Base-by-base conservation (phyloP, 306 rosid genomes). In the Cucumis hystrix region DNA sequence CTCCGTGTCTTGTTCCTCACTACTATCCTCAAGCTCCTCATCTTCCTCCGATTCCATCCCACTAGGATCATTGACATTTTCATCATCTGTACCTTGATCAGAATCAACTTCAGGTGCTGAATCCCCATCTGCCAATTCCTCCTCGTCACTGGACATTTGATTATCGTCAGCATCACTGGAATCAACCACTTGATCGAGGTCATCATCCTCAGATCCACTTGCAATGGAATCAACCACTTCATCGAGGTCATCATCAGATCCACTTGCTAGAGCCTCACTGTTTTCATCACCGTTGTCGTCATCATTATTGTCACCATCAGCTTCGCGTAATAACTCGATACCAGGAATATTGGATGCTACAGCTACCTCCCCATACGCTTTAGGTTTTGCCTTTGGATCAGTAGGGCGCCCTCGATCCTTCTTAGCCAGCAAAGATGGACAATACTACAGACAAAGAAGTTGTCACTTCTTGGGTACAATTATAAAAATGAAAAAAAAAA, bases 401-500 rank as follows among this genome's bases (percentile, higher is more conserved):
- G 77, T 78, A 41, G 90, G 97, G 20, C 95, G 88, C 54, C 98
- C 98, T 77, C 96, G 96, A 79, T 94, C 98, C 85, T 90, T 94
- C 89, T 91, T 94, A 83, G 89, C 81, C 76, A 94, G 88, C 13
- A 94, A 84, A 37, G 95, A 90, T 69, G 98, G 98, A 86, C 90
- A 90, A 86, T 90, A 39, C 98, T 94, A 88, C 86, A 86, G n/a
- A 75, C 63, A 79, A 79, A 35, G 61, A 74, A 64, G 30, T 71
- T 66, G 18, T 33, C 41, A 39, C 65, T 20, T n/a, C 47, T 41
- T n/a, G 28, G 4, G 28, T n/a, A 65, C 18, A 65, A 51, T 28
- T 13, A 25, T 25, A 47, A 21, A 23, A 51, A 28, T 1, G 30
- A 28, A 28, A 28, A 28, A 2, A 28, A 28, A 28, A 28, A 28